These are phyloP conservation scores for Chrysosporium queenslandicum DNA, from an alignment of 2,329 filamentous ascomycete species.

Conservation along the genomic window DNA sequence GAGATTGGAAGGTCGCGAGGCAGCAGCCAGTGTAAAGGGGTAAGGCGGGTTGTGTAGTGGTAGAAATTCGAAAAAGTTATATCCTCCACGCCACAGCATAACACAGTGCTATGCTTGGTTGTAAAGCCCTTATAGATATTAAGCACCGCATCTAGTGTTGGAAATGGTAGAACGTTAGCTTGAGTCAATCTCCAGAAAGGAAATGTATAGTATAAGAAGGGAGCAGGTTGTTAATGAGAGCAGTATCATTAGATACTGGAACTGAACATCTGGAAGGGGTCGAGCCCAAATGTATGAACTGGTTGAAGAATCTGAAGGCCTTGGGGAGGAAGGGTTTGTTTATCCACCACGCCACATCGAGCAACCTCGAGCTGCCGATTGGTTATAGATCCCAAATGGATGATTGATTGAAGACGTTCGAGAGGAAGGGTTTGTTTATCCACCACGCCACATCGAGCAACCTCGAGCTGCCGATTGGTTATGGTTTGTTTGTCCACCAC, in stretches of 20 bases:
- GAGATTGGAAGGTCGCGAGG: background rate
- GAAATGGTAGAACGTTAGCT: too few relatives aligned
- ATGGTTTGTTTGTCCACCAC: conserved; percentile 6
- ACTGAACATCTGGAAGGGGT: background rate
- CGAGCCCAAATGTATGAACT: background rate
- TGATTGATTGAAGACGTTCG: background rate
- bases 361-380: conserved; percentile 2
- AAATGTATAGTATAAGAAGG: too few relatives aligned
- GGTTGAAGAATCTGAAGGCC: background rate
- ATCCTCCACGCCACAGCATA: background rate
- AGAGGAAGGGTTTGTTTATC: background rate
- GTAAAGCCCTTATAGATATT: background rate
- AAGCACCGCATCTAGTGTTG: background rate
- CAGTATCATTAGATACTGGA: too few relatives aligned
- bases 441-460: background rate
- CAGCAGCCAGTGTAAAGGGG: too few relatives aligned
- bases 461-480: background rate
- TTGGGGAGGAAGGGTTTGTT: background rate
- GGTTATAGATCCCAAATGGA: background rate
- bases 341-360: conserved; percentile 6
- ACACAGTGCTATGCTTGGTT: background rate
- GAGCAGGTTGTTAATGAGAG: too few relatives aligned
- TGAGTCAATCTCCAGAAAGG: too few relatives aligned
- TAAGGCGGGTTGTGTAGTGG: background rate
- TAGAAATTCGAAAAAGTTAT: background rate